phyloP scores from a whole-genome alignment of 1,139 yeast genomes.

The Pichia sp. region DNA sequence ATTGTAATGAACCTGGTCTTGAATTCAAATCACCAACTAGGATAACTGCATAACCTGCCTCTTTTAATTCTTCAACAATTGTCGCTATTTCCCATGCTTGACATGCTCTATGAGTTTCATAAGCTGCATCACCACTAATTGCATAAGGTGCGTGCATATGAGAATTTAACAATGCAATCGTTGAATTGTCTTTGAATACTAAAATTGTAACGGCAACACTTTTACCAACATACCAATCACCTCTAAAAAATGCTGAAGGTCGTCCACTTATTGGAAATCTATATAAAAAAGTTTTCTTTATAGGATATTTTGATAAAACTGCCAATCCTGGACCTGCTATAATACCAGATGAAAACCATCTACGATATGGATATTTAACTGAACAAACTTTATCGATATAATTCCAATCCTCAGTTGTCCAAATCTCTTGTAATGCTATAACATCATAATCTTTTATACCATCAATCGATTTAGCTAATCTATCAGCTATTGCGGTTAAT shows the following conservation, averaged over 20 bases:
- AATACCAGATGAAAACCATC: slow-evolving; percentile 78
- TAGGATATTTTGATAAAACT: slow-evolving; percentile 76
- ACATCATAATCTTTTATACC: slow-evolving; percentile 54
- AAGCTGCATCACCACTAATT: slow-evolving; percentile 75
- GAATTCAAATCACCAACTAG: slow-evolving; percentile 93
- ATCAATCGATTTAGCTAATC: slow-evolving; percentile 37
- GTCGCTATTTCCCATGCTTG: slow-evolving; percentile 96
- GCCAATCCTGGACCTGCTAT: slow-evolving; percentile 92
- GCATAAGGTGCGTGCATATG: slow-evolving; percentile 99
- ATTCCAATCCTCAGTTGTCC: slow-evolving; percentile 85
- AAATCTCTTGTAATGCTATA: slow-evolving; percentile 85
- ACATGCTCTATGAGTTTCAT: slow-evolving; percentile 82
- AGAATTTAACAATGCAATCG: slow-evolving; percentile 76
- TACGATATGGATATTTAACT: slow-evolving; percentile 51
- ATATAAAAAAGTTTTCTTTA: slow-evolving; percentile 68
- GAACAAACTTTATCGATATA: slow-evolving; percentile 45
- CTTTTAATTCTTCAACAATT: slow-evolving; percentile 52
- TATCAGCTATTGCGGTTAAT: slow-evolving; percentile 66
- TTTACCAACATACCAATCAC: slow-evolving; percentile 98
- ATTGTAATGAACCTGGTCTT: slow-evolving; percentile 79
- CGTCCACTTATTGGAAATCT: slow-evolving; percentile 91
- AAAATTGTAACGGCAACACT: slow-evolving; percentile 74
- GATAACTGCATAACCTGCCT: slow-evolving; percentile 77
- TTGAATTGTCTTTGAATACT: slow-evolving; percentile 40
- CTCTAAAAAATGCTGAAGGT: slow-evolving; percentile 88